Conservation (phyloP, 2,329 filamentous ascomycete genomes). For the Lecanicillium sp. region DNA sequence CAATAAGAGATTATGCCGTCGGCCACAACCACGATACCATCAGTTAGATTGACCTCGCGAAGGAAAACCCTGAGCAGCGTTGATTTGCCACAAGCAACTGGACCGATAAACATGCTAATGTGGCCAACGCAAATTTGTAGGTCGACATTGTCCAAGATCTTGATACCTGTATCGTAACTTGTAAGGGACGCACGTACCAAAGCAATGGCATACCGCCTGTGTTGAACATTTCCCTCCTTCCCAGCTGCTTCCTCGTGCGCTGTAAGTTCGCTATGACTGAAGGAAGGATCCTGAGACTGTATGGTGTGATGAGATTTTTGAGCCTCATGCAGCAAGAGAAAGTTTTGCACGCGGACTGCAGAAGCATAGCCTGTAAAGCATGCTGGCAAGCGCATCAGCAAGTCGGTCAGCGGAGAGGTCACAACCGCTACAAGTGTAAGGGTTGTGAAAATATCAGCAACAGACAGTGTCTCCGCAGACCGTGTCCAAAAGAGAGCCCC, state of each 20-base stretch:
- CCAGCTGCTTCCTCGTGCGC: no score
- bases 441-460: neutral
- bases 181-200: neutral
- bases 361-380: neutral
- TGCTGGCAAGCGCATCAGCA: neutral
- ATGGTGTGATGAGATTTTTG: neutral
- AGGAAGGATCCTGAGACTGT: neutral
- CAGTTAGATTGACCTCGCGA: slow-evolving; percentile 8
- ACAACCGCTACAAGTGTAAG: neutral
- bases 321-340: neutral
- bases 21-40: slow-evolving; percentile 8
- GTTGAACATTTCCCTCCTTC: neutral
- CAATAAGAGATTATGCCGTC: slow-evolving; percentile 7
- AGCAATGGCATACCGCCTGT: neutral
- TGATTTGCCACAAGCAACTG: slow-evolving; percentile 11
- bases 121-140: neutral
- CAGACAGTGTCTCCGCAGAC: neutral
- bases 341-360: neutral
- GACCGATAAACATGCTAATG: neutral
- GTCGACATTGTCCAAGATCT: neutral
- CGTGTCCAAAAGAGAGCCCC: neutral
- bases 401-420: neutral
- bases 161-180: neutral
- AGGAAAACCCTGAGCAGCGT: slow-evolving; percentile 12
- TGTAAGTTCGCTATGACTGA: neutral